Percentiles rank a stretch among this genome's conserved stretches.
phyloP scores from a whole-genome alignment of 768 basidiomycete species.

The Crucibulum laeve region DNA sequence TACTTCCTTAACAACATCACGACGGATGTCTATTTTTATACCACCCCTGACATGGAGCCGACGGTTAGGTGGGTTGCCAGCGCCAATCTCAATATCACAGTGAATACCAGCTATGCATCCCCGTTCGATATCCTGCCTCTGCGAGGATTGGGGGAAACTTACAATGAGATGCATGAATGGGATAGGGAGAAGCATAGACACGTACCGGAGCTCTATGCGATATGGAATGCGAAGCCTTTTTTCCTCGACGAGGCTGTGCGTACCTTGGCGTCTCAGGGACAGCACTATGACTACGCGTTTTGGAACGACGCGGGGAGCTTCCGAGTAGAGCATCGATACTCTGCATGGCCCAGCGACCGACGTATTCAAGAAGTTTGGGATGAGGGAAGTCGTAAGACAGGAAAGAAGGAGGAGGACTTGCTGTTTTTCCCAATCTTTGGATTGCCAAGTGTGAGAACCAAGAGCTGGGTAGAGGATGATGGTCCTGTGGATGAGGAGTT shows the following conservation, averaged over 20 bases:
- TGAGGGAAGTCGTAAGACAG: conserved; percentile 23
- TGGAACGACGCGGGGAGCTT: conserved; percentile 59
- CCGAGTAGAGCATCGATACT: conserved; percentile 35
- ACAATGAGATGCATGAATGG: conserved; percentile 35
- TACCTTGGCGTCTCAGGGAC: conserved; percentile 16
- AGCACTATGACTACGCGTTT: conserved; percentile 48
- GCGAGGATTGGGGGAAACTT: conserved; percentile 21
- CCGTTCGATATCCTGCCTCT: conserved; percentile 49
- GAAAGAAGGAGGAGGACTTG: conserved; percentile 31
- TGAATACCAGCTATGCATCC: conserved; percentile 41
- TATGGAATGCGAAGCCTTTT: conserved; percentile 54
- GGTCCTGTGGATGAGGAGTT: conserved; percentile 50
- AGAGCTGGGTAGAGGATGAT: conserved; percentile 36
- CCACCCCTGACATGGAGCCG: conserved; percentile 32
- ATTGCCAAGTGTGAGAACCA: conserved; percentile 24
- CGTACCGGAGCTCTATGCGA: conserved; percentile 46
- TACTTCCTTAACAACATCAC: conserved; percentile 38
- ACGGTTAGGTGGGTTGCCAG: conserved; percentile 26
- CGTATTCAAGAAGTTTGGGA: conserved; percentile 37
- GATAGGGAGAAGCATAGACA: conserved; percentile 42
- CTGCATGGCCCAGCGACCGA: conserved; percentile 40
- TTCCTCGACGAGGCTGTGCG: conserved; percentile 38
- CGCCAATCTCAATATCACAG: conserved; percentile 24
- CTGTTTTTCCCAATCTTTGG: conserved; percentile 43
- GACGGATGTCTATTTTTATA: conserved; percentile 53